These are phyloP conservation scores for Halophytophthora polymorphica DNA, from an alignment of 352 stramenopile species.

Conservation along the genomic window DNA sequence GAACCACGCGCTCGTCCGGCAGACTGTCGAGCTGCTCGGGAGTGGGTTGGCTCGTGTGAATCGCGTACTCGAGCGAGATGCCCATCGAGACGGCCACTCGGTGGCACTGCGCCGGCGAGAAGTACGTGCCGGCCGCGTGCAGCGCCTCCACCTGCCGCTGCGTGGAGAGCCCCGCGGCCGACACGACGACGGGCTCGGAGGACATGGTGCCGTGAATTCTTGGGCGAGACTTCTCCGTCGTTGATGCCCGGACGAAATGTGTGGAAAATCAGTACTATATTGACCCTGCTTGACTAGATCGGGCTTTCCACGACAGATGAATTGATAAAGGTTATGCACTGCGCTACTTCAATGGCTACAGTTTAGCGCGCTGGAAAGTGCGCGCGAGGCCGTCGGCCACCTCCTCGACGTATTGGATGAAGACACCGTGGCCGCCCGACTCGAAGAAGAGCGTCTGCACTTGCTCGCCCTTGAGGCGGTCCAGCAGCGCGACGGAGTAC, in stretches of 20 bases:
- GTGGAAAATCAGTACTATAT: too few relatives aligned
- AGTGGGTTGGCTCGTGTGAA: constrained; percentile 29
- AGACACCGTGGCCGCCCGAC: constrained; percentile 31
- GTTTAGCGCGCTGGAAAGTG: constrained; percentile 11
- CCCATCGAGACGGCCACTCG: constrained; percentile 31
- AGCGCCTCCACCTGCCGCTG: constrained; percentile 53
- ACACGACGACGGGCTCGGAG: constrained; percentile 21
- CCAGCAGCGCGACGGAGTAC: constrained; percentile 27
- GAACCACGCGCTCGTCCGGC: constrained; percentile 38
- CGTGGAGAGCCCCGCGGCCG: constrained; percentile 27
- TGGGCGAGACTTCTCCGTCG: not conserved
- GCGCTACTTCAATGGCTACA: too few relatives aligned
- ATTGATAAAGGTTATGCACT: too few relatives aligned
- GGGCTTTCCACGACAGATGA: too few relatives aligned
- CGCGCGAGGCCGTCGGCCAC: constrained; percentile 13
- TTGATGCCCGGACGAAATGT: too few relatives aligned
- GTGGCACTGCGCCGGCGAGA: constrained; percentile 17
- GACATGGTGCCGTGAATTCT: constrained; percentile 13
- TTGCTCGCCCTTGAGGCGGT: constrained; percentile 14
- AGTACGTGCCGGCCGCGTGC: constrained; percentile 41
- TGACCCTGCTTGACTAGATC: too few relatives aligned
- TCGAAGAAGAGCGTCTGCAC: constrained; percentile 31
- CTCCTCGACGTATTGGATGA: constrained; percentile 32
- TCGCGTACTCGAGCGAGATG: constrained; percentile 48
- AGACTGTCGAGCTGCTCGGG: constrained; percentile 7